phyloP scores from a whole-genome alignment of 768 basidiomycete species.

The Coprinellus micaceus region DNA sequence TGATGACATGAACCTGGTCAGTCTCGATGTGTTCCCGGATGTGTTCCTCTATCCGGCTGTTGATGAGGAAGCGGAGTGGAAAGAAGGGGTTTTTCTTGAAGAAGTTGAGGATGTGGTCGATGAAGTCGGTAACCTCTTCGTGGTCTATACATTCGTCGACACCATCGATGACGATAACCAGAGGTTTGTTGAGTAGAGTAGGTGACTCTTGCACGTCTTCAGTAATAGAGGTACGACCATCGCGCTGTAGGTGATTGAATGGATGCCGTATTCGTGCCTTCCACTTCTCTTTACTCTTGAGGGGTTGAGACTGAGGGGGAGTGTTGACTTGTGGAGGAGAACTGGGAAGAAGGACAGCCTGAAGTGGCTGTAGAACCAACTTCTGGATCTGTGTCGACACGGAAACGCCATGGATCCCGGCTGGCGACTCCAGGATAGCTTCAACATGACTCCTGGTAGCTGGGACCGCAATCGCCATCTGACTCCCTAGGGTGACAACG shows the following conservation, averaged over 20 bases:
- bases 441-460: background rate
- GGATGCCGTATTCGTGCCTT: background rate
- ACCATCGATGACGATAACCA: no score
- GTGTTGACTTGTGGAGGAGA: no score
- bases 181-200: no score
- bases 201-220: no score
- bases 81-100: background rate
- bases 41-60: background rate
- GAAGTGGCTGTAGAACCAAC: conserved; percentile 8
- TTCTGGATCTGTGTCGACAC: conserved; percentile 6
- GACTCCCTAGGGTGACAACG: conserved; percentile 14
- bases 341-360: background rate
- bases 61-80: background rate
- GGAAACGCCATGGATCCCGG: no score
- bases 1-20: background rate
- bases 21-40: background rate
- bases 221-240: no score
- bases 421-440: background rate
- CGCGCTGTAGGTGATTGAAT: conserved; percentile 9
- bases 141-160: conserved; percentile 16
- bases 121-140: conserved; percentile 4
- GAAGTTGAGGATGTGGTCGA: background rate
- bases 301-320: no score
- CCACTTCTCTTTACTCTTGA: no score
- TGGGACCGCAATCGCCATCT: conserved; percentile 8